Conservation (phyloP, 2,329 filamentous ascomycete species). For the Pseudogymnoascus sp. region DNA sequence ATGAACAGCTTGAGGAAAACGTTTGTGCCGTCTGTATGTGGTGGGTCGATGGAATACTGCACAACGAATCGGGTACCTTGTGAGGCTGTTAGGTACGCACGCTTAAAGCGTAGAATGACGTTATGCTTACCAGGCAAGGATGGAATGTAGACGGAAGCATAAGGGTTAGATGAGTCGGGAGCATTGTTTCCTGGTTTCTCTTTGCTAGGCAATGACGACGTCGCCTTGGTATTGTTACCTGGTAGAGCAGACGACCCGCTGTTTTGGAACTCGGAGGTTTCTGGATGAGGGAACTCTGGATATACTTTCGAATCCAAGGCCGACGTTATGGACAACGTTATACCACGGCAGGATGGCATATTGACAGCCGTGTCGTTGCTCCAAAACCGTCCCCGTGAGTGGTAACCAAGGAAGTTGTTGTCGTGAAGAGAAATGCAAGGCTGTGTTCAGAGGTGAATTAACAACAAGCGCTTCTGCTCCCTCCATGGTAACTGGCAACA, state of each 20-base stretch:
- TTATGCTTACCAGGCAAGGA: conserved; percentile 39
- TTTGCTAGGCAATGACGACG: neutral
- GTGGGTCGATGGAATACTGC: conserved; percentile 37
- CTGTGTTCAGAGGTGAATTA: conserved; percentile 5
- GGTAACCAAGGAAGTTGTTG: neutral
- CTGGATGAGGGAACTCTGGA: conserved; percentile 48
- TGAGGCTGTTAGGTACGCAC: neutral
- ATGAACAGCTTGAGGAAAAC: conserved; percentile 49
- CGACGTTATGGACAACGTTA: conserved; percentile 24
- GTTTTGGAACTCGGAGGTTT: conserved; percentile 38
- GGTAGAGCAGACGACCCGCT: neutral
- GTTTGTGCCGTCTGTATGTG: conserved; percentile 31
- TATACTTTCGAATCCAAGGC: conserved; percentile 30
- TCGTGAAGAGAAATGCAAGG: neutral
- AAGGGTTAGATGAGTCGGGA: conserved; percentile 26
- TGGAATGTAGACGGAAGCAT: conserved; percentile 48
- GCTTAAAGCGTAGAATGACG: neutral
- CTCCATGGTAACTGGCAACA: neutral
- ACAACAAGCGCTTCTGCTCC: conserved; percentile 1
- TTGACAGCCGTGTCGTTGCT: neutral
- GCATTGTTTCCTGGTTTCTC: neutral
- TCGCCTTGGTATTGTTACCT: neutral
- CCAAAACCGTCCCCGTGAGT: neutral
- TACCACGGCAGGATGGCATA: conserved; percentile 25
- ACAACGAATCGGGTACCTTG: conserved; percentile 47